These are phyloP conservation scores for Leishmania turanica DNA, from an alignment of 208 protist genomes.

Conservation along the genomic window DNA sequence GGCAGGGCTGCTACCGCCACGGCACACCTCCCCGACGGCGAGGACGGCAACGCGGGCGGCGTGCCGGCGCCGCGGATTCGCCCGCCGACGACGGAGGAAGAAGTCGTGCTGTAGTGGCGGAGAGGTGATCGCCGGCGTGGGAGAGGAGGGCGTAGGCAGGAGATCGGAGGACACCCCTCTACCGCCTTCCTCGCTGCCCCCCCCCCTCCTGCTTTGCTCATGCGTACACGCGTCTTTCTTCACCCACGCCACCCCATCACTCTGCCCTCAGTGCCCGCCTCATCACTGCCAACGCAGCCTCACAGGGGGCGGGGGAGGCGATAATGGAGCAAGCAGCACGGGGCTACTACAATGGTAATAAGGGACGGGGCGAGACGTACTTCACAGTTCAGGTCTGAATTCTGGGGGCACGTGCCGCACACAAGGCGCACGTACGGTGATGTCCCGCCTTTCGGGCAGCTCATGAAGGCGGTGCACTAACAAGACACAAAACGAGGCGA, in stretches of 20 bases:
- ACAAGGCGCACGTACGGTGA: not conserved
- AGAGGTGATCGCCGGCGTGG: no score
- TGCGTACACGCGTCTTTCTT: not conserved
- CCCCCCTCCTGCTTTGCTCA: not conserved
- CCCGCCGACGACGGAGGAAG: constrained; percentile 33
- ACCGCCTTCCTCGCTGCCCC: not conserved
- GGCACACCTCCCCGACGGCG: not conserved
- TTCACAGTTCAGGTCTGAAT: not conserved
- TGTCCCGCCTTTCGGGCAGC: not conserved
- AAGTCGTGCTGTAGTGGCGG: constrained; percentile 35
- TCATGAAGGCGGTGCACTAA: no score
- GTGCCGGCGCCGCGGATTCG: constrained; percentile 30
- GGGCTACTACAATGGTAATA: not conserved
- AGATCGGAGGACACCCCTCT: not conserved
- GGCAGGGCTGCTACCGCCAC: not conserved
- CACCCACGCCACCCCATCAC: not conserved
- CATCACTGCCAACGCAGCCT: not conserved
- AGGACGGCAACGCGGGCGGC: not conserved
- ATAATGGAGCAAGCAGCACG: not conserved
- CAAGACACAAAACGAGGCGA: no score
- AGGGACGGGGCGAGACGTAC: not conserved
- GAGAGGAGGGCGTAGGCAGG: not conserved
- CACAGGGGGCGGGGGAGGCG: not conserved
- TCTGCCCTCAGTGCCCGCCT: not conserved
- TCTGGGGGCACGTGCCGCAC: not conserved